Evolutionary conservation across 257 asterid species (phyloP).

Genomic region (Vinca minor): DNA sequence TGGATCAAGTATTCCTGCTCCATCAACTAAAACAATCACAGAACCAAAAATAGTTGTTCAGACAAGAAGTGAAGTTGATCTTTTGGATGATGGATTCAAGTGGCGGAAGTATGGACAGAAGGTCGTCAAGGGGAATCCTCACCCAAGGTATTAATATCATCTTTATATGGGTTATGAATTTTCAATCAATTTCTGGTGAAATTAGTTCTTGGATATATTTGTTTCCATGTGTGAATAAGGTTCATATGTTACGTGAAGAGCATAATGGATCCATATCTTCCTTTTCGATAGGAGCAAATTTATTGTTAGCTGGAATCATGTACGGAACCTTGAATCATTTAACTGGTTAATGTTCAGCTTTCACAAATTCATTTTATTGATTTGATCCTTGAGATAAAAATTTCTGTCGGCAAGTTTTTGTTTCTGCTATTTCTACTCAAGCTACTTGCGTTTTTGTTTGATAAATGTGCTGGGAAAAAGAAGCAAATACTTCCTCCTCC

Average conservation of each 20-base stretch:
- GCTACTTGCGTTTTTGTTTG: too few species aligned
- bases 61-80: conserved; percentile 89
- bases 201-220: conserved; percentile 5
- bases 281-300: too few species aligned
- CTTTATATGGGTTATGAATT: background rate
- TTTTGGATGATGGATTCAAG: conserved; percentile 77
- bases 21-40: conserved; percentile 58
- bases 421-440: too few species aligned
- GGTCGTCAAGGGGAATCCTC: conserved; percentile 81
- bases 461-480: too few species aligned
- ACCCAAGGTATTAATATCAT: conserved; percentile 55
- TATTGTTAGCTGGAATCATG: too few species aligned
- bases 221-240: background rate
- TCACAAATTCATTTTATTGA: too few species aligned
- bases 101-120: conserved; percentile 97
- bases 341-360: too few species aligned
- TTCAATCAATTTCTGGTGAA: background rate
- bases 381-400: too few species aligned
- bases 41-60: conserved; percentile 83
- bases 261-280: background rate
- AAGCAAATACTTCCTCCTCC: too few species aligned
- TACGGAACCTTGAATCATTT: too few species aligned
- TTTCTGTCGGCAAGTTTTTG: too few species aligned
- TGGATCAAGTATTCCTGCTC: conserved; percentile 29
- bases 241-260: background rate